Percentiles rank a stretch among this genome's conserved stretches.
Conservation (phyloP, 164 flowering plant species). For the Berberis thunbergii region DNA sequence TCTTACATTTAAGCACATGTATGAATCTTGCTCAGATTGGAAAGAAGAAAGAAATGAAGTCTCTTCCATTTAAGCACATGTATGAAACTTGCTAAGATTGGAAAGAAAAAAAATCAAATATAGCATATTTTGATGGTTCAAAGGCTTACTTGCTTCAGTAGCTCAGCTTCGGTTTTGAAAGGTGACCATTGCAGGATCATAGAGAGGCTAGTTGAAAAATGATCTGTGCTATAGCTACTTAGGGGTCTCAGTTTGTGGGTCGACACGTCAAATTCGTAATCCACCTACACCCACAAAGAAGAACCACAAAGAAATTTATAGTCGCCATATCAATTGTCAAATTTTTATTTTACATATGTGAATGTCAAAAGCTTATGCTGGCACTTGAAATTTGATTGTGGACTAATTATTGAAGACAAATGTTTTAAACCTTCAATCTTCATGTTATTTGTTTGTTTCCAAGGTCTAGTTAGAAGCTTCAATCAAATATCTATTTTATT, state of each 20-base stretch:
- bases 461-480: too few relatives aligned
- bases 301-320: too few relatives aligned
- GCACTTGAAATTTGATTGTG: too few relatives aligned
- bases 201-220: constrained; percentile 52
- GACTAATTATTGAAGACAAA: too few relatives aligned
- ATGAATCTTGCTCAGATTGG: too few relatives aligned
- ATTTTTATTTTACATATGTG: not conserved
- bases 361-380: not conserved
- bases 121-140: not conserved
- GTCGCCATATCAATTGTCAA: too few relatives aligned
- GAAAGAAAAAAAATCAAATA: not conserved
- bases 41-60: too few relatives aligned
- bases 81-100: not conserved
- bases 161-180: constrained; percentile 59
- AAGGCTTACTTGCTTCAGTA: constrained; percentile 64
- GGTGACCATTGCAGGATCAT: constrained; percentile 83
- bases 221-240: constrained; percentile 30
- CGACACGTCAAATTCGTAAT: constrained; percentile 46
- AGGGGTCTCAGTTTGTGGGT: constrained; percentile 28
- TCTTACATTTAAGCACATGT: too few relatives aligned
- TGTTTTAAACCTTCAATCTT: too few relatives aligned
- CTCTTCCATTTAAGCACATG: not conserved
- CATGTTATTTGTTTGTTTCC: too few relatives aligned
- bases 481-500: too few relatives aligned
- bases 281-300: constrained; percentile 55